phyloP scores from a whole-genome alignment of 129 eudicot species.

The Chrysanthemum lavandulifolium region DNA sequence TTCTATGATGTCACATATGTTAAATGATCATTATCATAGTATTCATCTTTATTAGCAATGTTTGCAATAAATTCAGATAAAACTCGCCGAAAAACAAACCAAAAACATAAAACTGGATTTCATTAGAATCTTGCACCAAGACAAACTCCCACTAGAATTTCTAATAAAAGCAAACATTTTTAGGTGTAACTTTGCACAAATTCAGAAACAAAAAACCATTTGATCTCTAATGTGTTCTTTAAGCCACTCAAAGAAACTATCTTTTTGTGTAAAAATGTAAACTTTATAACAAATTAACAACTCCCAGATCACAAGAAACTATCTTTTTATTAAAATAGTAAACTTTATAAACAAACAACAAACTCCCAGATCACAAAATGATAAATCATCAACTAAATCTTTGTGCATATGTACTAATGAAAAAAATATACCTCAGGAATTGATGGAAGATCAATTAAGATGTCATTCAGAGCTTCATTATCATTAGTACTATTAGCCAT shows the following conservation, averaged over 20 bases:
- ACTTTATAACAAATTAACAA: not conserved
- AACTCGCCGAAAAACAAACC: not conserved
- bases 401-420: not conserved
- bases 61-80: not conserved
- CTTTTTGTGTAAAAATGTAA: not conserved
- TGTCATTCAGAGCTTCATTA: conserved; percentile 17
- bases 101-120: conserved; percentile 4
- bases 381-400: conserved; percentile 1
- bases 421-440: conserved; percentile 36
- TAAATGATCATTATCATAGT: not conserved
- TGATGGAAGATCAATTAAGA: conserved; percentile 30
- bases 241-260: no score
- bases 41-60: not conserved
- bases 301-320: conserved; percentile 11
- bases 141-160: conserved; percentile 7
- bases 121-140: conserved; percentile 17
- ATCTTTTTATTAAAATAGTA: not conserved
- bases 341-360: not conserved
- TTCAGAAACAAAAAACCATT: not conserved
- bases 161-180: conserved; percentile 16
- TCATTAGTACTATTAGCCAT: conserved; percentile 34
- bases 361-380: conserved; percentile 11
- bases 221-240: no score
- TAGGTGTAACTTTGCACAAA: conserved; percentile 12
- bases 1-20: not conserved